Conservation (phyloP, 2,329 filamentous ascomycete species). For the Monosporascus sp. region DNA sequence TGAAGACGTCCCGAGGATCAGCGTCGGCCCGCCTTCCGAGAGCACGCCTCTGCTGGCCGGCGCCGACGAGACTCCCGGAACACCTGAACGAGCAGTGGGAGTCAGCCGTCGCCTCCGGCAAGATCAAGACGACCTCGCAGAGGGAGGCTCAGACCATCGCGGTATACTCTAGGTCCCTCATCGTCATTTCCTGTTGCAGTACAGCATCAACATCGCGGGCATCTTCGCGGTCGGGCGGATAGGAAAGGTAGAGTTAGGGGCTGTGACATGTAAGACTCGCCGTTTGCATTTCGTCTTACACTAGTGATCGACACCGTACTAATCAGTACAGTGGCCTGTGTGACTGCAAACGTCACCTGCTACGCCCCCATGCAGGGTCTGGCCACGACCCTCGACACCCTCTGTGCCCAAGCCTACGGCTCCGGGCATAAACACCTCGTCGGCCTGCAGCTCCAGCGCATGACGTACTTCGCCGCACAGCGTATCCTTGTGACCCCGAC, state of each 20-base stretch:
- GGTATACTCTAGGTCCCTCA: slow-evolving; percentile 64
- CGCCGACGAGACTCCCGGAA: slow-evolving; percentile 41
- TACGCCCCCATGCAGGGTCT: slow-evolving; percentile 78
- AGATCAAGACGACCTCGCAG: slow-evolving; percentile 86
- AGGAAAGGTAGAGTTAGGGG: slow-evolving; percentile 64
- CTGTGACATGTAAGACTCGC: slow-evolving; percentile 45
- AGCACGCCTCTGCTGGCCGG: slow-evolving; percentile 37
- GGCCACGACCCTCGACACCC: slow-evolving; percentile 82
- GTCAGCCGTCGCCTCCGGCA: slow-evolving; percentile 72
- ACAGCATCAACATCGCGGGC: slow-evolving; percentile 76
- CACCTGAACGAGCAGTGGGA: slow-evolving; percentile 73
- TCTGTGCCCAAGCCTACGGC: slow-evolving; percentile 91
- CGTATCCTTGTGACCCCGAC: slow-evolving; percentile 75
- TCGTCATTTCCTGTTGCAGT: slow-evolving; percentile 75
- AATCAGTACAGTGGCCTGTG: slow-evolving; percentile 51
- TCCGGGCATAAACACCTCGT: slow-evolving; percentile 86
- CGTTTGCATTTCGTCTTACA: background rate
- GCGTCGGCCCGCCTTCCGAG: slow-evolving; percentile 33
- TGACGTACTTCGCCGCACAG: slow-evolving; percentile 83
- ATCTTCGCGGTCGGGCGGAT: slow-evolving; percentile 74
- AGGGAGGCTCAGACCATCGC: slow-evolving; percentile 78
- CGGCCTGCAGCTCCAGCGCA: slow-evolving; percentile 74
- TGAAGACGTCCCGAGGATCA: slow-evolving; percentile 28
- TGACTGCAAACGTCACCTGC: slow-evolving; percentile 76
- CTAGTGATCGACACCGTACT: no score